A percentile compares a stretch with the other conserved stretches of the same genome.
Evolutionary conservation across 2,329 filamentous ascomycete species (phyloP).

Genomic region (Zymoseptoria tritici): DNA sequence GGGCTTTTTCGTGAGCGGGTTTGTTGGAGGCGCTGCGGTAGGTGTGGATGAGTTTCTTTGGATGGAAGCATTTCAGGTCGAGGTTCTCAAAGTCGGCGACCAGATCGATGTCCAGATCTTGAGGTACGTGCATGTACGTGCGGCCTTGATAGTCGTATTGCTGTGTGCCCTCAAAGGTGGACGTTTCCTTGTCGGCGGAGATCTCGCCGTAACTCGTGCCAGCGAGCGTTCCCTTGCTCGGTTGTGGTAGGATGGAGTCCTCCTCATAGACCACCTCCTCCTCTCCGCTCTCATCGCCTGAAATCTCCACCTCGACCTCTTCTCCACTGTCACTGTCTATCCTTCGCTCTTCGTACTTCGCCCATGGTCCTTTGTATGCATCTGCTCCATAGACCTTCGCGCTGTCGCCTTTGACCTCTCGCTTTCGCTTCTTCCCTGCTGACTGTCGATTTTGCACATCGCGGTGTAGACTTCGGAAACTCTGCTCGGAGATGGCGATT

Average conservation of each 20-base stretch:
- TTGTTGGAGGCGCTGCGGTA: slow-evolving; percentile 60
- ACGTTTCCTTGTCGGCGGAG: slow-evolving; percentile 59
- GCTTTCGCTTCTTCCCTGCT: slow-evolving; percentile 63
- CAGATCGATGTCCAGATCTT: slow-evolving; percentile 79
- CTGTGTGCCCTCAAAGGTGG: slow-evolving; percentile 74
- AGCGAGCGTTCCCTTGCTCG: slow-evolving; percentile 44
- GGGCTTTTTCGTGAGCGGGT: slow-evolving; percentile 57
- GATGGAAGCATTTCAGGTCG: slow-evolving; percentile 55
- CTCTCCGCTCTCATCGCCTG: slow-evolving; percentile 67
- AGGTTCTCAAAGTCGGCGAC: slow-evolving; percentile 68
- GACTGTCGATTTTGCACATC: slow-evolving; percentile 53
- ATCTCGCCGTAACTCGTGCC: slow-evolving; percentile 46
- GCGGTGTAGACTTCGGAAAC: slow-evolving; percentile 80
- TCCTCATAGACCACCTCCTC: slow-evolving; percentile 73
- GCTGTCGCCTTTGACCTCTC: slow-evolving; percentile 79
- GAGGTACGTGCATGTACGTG: slow-evolving; percentile 96
- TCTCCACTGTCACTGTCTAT: slow-evolving; percentile 62
- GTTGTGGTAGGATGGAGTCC: slow-evolving; percentile 55
- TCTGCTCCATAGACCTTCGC: slow-evolving; percentile 77
- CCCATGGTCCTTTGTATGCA: slow-evolving; percentile 93
- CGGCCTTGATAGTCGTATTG: slow-evolving; percentile 89
- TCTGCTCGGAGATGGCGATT: slow-evolving; percentile 80
- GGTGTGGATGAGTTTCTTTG: slow-evolving; percentile 85
- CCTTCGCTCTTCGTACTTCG: slow-evolving; percentile 68
- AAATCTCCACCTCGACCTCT: slow-evolving; percentile 61